Base-by-base conservation (phyloP, 2,329 filamentous ascomycete genomes). In the Colletotrichum liaoningense region DNA sequence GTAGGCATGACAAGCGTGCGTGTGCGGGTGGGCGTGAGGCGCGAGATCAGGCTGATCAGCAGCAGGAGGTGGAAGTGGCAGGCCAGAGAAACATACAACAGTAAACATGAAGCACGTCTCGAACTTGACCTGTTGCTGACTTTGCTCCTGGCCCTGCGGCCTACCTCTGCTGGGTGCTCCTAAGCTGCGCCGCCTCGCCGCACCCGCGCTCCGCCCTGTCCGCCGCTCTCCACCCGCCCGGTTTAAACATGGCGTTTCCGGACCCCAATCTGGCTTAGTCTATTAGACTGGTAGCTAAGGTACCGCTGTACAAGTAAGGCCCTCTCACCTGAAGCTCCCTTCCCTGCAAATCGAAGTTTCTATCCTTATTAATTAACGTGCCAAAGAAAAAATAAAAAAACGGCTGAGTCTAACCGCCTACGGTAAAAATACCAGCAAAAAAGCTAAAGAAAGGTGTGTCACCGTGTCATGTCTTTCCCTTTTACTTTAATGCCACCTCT, bases 121-220 rank as follows among this genome's bases (percentile, higher is more conserved):
- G 42, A 49, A 49, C 42, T 49, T 19, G 42, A 22, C 42, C 42
- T 49, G 19, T 22, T 42, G 38, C 38, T 42, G 38, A 42, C 38
- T 42, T 22, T 49, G 42, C 42, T 49, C 42, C 42, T 24, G 24
- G 24, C 24, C 24, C 24, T 49, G 42, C 22, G n/a, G 63, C 63
- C 38, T 65, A n/a, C 54, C 42, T 24, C 24, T 24, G n/a, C 19
- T 54, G 30, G 19, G 58, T 49, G 58, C 30, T 46, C 16, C 28
- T 63, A 35, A 38, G 16, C n/a, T 54, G 62, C 42, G n/a, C 22
- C n/a, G 42, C 49, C 33, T 46, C 49, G 30, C 49, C 66, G 66
- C 67, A 69, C 58, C 59, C 52, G 67, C 56, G 70, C 70, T 73
- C 70, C 70, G 70, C 70, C 67, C 70, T 70, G 70, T 70, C 70